phyloP scores from a whole-genome alignment of 2,329 filamentous ascomycete genomes.

The Pseudogymnoascus sp. region DNA sequence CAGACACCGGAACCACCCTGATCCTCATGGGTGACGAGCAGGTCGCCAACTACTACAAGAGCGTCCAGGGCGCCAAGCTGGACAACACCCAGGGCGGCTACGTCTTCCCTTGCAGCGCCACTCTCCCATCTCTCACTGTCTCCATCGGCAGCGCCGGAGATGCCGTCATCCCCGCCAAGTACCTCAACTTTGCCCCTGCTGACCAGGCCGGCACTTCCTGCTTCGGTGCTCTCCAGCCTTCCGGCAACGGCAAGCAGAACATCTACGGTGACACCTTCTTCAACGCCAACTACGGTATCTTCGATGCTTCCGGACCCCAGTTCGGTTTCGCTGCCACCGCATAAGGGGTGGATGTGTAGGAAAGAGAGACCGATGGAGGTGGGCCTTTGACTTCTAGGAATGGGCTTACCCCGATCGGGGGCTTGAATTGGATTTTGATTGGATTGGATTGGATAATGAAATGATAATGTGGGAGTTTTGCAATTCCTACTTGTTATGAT shows the following conservation, averaged over 20 bases:
- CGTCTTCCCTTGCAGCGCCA: slow-evolving; percentile 29
- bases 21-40: slow-evolving; percentile 29
- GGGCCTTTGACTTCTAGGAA: background rate
- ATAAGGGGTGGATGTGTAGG: slow-evolving; percentile 11
- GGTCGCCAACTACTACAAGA: slow-evolving; percentile 30
- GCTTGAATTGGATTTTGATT: background rate
- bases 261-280: slow-evolving; percentile 29
- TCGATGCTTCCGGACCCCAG: slow-evolving; percentile 20
- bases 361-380: background rate
- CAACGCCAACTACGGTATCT: slow-evolving; percentile 26
- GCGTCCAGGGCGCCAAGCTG: slow-evolving; percentile 27
- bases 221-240: slow-evolving; percentile 31
- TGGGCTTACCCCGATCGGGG: background rate
- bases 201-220: slow-evolving; percentile 20
- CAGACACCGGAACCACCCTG: slow-evolving; percentile 35
- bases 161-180: slow-evolving; percentile 27
- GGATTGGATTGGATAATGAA: background rate
- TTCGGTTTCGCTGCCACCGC: slow-evolving; percentile 25
- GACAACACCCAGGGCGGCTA: slow-evolving; percentile 26
- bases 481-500: background rate
- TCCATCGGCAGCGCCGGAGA: slow-evolving; percentile 25
- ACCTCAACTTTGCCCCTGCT: slow-evolving; percentile 29
- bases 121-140: slow-evolving; percentile 29
- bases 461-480: background rate
- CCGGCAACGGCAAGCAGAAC: slow-evolving; percentile 21